Conservation (phyloP, 1,284 basidiomycete species). For the Tilletia horrida region DNA sequence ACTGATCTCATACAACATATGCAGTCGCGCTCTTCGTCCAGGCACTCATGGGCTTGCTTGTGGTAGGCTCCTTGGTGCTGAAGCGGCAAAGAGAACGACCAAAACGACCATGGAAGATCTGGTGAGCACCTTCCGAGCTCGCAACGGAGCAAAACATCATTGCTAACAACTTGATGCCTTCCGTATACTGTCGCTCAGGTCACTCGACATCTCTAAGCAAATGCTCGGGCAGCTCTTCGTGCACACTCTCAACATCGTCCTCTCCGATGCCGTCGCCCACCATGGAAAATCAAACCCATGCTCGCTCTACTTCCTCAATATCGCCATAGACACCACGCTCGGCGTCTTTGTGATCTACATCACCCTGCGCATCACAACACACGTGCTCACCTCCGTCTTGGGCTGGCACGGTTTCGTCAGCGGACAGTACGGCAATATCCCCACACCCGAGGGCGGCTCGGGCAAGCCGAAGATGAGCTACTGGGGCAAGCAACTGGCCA, state of each 20-base stretch:
- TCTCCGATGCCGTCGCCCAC: conserved; percentile 37
- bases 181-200: background rate
- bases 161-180: background rate
- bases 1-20: too few species aligned
- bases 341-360: conserved; percentile 83
- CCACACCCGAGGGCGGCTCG: conserved; percentile 8
- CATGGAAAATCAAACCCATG: conserved; percentile 38
- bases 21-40: conserved; percentile 61
- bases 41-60: conserved; percentile 78
- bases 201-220: conserved; percentile 63
- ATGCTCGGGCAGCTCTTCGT: conserved; percentile 85
- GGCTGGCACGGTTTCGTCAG: conserved; percentile 74
- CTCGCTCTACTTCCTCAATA: conserved; percentile 79
- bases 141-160: background rate
- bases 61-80: conserved; percentile 76
- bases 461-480: conserved; percentile 55
- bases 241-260: conserved; percentile 78
- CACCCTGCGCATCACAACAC: conserved; percentile 69
- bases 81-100: conserved; percentile 82
- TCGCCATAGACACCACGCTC: conserved; percentile 87
- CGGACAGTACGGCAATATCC: conserved; percentile 72
- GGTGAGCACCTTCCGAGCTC: conserved; percentile 59
- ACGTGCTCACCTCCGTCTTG: conserved; percentile 66
- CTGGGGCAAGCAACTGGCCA: conserved; percentile 78
- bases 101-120: conserved; percentile 86